Evolutionary conservation across 495 filamentous ascomycete genomes (phyloP), one percentile per base, ranked within the genome.

Genomic region (Penicillium pulvis): DNA sequence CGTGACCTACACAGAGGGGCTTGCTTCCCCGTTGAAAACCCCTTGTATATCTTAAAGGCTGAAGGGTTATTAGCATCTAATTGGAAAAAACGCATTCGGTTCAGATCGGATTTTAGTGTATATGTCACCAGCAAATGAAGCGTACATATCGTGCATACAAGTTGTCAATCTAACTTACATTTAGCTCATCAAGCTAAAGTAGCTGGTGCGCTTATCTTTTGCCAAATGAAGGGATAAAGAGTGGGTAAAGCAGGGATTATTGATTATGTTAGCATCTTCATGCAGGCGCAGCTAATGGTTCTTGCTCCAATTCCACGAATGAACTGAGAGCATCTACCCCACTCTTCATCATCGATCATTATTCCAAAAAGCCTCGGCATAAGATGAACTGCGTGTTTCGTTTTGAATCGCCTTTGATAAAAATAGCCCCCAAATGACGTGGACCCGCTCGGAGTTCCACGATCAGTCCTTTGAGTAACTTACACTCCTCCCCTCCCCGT

Each of bases 351-450:
- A 28, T 28, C 14, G 39, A 41, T 16, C 39, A 6, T 41, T 12
- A 17, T 17, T 41, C 16, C 10, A 36, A 41, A n/a, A 41, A 41
- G 39, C 39, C 39, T n/a, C 39, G 39, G 39, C 16, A 41, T 8
- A 7, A 28, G 28, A n/a, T n/a, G 33, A 36, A 36, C 8, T 16
- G 14, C 14, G 16, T 6, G 14, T 41, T n/a, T 7, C 39, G 7
- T 41, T 41, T 41, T n/a, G 14, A 17, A 17, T 41, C 5, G 39
- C 16, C 39, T n/a, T 41, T 41, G 39, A 41, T 41, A 41, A 41
- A 41, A 41, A 41, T 41, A 41, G 39, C 39, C 39, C 39, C 39
- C 39, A 41, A 41, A 14, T 41, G 39, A 41, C 39, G 39, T 41
- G 39, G 39, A 6, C 16, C 5, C 14, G 14, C 16, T 41, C 6